phyloP scores from a whole-genome alignment of 2,329 filamentous ascomycete genomes.

The Tolypocladium nubicola region DNA sequence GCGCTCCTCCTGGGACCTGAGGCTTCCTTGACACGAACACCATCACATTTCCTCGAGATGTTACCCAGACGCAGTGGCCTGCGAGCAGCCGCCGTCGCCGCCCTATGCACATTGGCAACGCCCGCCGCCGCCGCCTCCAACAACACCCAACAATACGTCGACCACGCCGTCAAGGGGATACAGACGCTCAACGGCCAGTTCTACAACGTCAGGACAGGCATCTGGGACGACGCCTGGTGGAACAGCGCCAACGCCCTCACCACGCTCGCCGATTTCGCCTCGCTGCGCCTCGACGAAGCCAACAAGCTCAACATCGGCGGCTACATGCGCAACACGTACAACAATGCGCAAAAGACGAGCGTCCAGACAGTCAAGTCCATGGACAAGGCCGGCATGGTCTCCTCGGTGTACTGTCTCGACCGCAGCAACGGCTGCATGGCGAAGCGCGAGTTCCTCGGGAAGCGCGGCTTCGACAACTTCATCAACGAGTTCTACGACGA shows the following conservation, averaged over 20 bases:
- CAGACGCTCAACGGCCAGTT: conserved; percentile 41
- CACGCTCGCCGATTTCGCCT: conserved; percentile 44
- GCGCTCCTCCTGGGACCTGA: not conserved
- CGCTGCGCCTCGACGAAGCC: conserved; percentile 19
- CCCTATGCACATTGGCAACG: conserved; percentile 8
- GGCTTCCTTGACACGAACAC: not conserved
- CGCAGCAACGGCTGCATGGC: conserved; percentile 15
- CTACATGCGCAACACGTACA: conserved; percentile 34
- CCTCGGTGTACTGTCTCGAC: conserved; percentile 26
- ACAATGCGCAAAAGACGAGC: conserved; percentile 29
- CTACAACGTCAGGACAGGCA: conserved; percentile 49
- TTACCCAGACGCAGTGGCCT: conserved; percentile 4
- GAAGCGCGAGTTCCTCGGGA: conserved; percentile 21
- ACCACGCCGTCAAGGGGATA: conserved; percentile 21
- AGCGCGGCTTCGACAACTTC: conserved; percentile 27
- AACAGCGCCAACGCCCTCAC: conserved; percentile 60
- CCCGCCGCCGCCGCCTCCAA: not conserved
- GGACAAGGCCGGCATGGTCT: conserved; percentile 21
- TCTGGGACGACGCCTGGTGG: conserved; percentile 64
- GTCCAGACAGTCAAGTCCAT: conserved; percentile 28
- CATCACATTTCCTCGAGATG: not conserved
- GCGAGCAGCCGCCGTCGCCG: conserved; percentile 10
- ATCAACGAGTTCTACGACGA: conserved; percentile 48
- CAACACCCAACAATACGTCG: conserved; percentile 17
- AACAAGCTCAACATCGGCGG: conserved; percentile 26